Base-by-base conservation (phyloP, 345 rosid species). In the Lenwebbia sp. region DNA sequence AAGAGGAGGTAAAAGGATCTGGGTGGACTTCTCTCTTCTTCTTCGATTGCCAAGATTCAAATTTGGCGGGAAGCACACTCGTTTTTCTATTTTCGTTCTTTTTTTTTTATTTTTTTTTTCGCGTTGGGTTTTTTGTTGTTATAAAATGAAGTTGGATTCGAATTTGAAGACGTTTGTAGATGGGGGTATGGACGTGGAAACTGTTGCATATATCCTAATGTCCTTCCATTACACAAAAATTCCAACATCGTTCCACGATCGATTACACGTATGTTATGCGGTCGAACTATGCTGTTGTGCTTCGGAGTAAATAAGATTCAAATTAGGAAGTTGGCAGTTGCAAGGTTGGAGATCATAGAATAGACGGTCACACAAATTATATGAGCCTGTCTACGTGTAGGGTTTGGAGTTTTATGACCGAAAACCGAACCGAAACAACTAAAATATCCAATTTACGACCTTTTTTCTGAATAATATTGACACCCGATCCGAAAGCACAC, bases 1-100 rank as follows among this genome's bases (percentile, higher is more conserved):
- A 97, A 97, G 92, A 89, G 99, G 85, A 91, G 93, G 86, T 97
- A 49, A 44, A 49, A 93, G 84, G 25, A 82, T 47, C 83, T 25
- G 8, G 83, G 2, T 28, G 37, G 37, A 60, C 33, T 60, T 60
- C 10, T 49, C 51, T 49, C 70, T 7, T n/a, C 62, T 60, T 3
- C 75, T 19, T 0, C 12, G 41, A 62, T 62, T 65, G 76, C 76
- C 44, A 17, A 62, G 54, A 49, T 82, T 47, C 83, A 82, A 44
- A 82, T 17, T 65, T 65, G 76, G 76, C 44, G 44, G 76, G 76
- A 65, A 33, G 76, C 44, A 17, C 44, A 2, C 25, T 30, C 44
- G 44, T 33, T 33, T 65, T 19, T 33, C 56, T 54, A 6, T 7
- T 30, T 37, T 11, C 17, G 6, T 62, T 62, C 33, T 65, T 65